Evolutionary conservation across 805 yeast species (phyloP).

Genomic region (Metschnikowia cubensis): DNA sequence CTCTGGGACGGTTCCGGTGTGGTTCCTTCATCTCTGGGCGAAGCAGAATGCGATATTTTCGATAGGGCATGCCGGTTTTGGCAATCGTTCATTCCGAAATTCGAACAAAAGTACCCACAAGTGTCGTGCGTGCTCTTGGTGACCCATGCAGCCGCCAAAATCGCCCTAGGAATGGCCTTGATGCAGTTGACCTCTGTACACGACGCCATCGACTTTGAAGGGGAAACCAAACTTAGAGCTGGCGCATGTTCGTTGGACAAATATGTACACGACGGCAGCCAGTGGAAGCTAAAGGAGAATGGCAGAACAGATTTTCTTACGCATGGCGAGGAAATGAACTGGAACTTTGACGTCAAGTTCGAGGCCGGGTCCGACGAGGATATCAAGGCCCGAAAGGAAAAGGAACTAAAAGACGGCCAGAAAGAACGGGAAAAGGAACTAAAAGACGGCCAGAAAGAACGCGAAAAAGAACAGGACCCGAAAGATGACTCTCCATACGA

Average conservation of each 20-base stretch:
- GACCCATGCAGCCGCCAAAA: slow-evolving; percentile 92
- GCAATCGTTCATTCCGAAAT: slow-evolving; percentile 49
- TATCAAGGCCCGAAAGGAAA: slow-evolving; percentile 48
- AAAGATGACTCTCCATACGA: slow-evolving; percentile 8
- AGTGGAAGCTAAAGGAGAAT: slow-evolving; percentile 64
- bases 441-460: slow-evolving; percentile 1
- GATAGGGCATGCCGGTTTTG: slow-evolving; percentile 56
- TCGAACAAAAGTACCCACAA: slow-evolving; percentile 56
- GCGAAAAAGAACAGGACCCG: not conserved
- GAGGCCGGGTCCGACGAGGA: slow-evolving; percentile 93
- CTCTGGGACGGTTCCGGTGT: slow-evolving; percentile 47
- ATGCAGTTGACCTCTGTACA: slow-evolving; percentile 49
- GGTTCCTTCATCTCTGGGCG: slow-evolving; percentile 67
- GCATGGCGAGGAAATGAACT: slow-evolving; percentile 88
- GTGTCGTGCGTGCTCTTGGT: slow-evolving; percentile 64
- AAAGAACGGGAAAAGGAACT: slow-evolving; percentile 5
- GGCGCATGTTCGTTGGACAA: slow-evolving; percentile 84
- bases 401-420: not conserved
- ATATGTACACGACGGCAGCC: slow-evolving; percentile 32
- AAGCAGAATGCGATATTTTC: slow-evolving; percentile 66
- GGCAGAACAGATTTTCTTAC: slow-evolving; percentile 70
- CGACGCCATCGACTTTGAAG: slow-evolving; percentile 43
- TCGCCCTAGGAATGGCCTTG: slow-evolving; percentile 78
- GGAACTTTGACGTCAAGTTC: slow-evolving; percentile 72
- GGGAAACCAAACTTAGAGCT: slow-evolving; percentile 47